Evolutionary conservation across 208 protist species (phyloP), one percentile per base, ranked within the genome.

Genomic region (Porcisia deanei): DNA sequence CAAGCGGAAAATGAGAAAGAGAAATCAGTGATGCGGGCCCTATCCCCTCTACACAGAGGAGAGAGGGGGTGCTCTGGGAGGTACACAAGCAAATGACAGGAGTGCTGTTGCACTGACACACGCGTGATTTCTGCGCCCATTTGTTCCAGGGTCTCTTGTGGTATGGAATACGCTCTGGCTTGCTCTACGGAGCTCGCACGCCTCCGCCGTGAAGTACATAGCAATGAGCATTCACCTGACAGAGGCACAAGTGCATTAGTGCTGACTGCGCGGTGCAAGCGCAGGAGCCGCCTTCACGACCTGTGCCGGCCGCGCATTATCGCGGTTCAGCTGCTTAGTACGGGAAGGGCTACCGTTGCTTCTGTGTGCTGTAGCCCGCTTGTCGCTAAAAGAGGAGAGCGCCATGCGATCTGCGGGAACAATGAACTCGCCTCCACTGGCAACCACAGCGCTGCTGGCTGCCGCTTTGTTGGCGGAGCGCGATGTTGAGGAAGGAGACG

Each of bases 351-450:
- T 30, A 4, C 22, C 66, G 59, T 82, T 82, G 18, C 55, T 25
- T 57, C 77, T 82, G 52, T 72, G 77, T 49, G 39, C 58, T 2
- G 53, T 58, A 0, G 22, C 22, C 1, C 77, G 65, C 58, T 77
- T 82, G 25, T 82, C 77, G 8, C 73, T 66, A 45, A 77, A 82
- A 41, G 72, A 58, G 25, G 66, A 73, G 10, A 82, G 77, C n/a
- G 66, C 77, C 49, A 82, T 37, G 6, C 77, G 77, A 41, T 82
- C 77, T n/a, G 84, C 76, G 18, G 90, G 88, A 20, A 86, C 64
- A 20, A 84, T 55, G 69, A 85, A 94, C 22, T 85, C 84, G 37
- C 90, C 90, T 22, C 90, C 90, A 58, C 88, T 80, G n/a, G 84
- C 68, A 10, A 92, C 37, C 2, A 92, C 57, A 8, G 58, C 34